These are phyloP conservation scores for Lactarius hatsudake DNA, from an alignment of 768 basidiomycete species.

Conservation along the genomic window DNA sequence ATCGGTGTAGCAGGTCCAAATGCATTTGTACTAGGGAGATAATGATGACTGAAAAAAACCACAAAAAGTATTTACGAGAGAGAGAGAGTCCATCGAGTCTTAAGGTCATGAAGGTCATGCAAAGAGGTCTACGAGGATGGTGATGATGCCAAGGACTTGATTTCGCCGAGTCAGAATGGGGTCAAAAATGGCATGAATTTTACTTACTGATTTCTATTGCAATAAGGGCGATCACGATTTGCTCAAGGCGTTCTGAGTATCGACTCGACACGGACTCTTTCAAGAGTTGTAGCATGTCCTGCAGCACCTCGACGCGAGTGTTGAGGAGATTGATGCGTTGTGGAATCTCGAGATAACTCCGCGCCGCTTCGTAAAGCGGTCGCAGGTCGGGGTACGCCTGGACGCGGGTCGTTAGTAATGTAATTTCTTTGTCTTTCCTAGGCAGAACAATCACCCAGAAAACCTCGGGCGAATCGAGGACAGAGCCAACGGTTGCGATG, in stretches of 20 bases:
- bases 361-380: constrained; percentile 89
- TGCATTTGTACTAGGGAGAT: constrained; percentile 39
- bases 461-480: constrained; percentile 94
- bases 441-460: constrained; percentile 70
- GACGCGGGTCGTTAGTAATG: constrained; percentile 7
- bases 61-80: constrained; percentile 5
- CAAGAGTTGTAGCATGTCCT: constrained; percentile 93
- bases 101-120: constrained; percentile 26
- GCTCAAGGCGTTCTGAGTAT: constrained; percentile 88
- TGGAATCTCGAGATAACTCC: constrained; percentile 92
- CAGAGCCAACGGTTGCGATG: constrained; percentile 93
- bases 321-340: constrained; percentile 92
- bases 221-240: constrained; percentile 89
- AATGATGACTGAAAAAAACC: background rate
- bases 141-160: constrained; percentile 84
- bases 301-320: constrained; percentile 91
- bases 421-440: constrained; percentile 25
- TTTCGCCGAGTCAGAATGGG: background rate
- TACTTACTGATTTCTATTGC: constrained; percentile 78
- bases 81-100: background rate
- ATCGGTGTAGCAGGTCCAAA: background rate
- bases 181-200: background rate
- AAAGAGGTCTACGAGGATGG: constrained; percentile 79
- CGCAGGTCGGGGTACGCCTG: constrained; percentile 94
- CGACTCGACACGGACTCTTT: constrained; percentile 92